These are phyloP conservation scores for Neurospora sp. DNA, from an alignment of 495 filamentous ascomycete species.

Conservation along the genomic window DNA sequence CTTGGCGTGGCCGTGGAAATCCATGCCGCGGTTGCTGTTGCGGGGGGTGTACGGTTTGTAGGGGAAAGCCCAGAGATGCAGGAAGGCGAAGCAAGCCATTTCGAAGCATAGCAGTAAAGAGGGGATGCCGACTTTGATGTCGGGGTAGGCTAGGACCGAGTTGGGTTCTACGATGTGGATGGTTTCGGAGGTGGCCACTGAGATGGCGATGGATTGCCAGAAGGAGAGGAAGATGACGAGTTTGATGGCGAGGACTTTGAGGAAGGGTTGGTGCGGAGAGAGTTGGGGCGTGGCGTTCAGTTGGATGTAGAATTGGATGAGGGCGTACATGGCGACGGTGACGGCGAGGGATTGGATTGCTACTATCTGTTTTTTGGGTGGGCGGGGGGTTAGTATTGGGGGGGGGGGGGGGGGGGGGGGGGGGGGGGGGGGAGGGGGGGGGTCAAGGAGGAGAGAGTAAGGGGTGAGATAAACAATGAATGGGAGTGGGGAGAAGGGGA, in stretches of 20 bases:
- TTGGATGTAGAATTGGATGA: conserved; percentile 86
- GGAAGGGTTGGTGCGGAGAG: conserved; percentile 58
- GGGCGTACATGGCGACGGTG: conserved; percentile 80
- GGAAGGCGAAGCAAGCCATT: conserved; percentile 71
- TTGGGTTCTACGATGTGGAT: conserved; percentile 51
- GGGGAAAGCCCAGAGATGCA: conserved; percentile 79
- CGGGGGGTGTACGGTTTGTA: conserved; percentile 31
- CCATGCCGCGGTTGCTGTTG: conserved; percentile 30
- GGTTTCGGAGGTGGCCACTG: conserved; percentile 49
- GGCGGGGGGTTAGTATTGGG: background rate
- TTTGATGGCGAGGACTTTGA: conserved; percentile 84
- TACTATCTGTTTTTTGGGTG: conserved; percentile 42
- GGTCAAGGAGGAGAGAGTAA: background rate
- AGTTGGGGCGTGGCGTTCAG: conserved; percentile 48
- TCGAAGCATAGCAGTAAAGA: conserved; percentile 72
- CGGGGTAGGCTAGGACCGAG: conserved; percentile 51
- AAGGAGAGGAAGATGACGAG: conserved; percentile 92
- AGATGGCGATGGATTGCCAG: conserved; percentile 74
- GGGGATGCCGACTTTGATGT: conserved; percentile 75
- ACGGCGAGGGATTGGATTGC: conserved; percentile 64
- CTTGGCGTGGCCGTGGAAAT: conserved; percentile 22
- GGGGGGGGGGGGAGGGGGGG: too few species aligned
- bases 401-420: too few species aligned
- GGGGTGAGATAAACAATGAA: background rate
- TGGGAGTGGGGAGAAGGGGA: background rate